phyloP scores from a whole-genome alignment of 495 filamentous ascomycete genomes.

The Talaromyces trachyspermus region DNA sequence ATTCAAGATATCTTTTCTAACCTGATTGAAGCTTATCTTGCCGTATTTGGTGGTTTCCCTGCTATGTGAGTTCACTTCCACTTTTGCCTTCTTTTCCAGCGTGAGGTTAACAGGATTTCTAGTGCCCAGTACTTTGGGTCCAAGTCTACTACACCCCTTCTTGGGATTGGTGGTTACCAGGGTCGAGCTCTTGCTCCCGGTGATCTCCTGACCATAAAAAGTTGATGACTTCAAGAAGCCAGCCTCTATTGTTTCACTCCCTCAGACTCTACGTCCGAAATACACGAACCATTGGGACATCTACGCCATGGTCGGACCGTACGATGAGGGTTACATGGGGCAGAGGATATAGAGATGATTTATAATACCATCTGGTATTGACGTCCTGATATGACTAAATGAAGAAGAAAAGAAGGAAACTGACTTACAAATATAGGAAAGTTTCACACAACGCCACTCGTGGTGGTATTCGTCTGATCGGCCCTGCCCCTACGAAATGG shows the following conservation, averaged over 20 bases:
- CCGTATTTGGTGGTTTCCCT: constrained; percentile 49
- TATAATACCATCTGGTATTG: constrained; percentile 43
- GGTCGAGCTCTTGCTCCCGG: constrained; percentile 46
- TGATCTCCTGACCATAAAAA: constrained; percentile 39
- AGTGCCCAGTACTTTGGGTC: constrained; percentile 51
- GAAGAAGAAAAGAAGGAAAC: neutral
- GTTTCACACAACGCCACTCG: constrained; percentile 52
- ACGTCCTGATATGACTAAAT: neutral
- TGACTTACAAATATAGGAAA: constrained; percentile 12
- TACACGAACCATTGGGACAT: constrained; percentile 42
- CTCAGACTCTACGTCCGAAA: constrained; percentile 31
- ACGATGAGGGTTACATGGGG: constrained; percentile 46
- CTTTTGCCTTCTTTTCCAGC: neutral
- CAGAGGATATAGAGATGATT: constrained; percentile 47
- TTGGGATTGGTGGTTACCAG: constrained; percentile 52
- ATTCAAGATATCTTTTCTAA: neutral
- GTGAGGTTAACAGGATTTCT: constrained; percentile 1
- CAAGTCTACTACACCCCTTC: constrained; percentile 48
- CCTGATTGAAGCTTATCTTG: constrained; percentile 39
- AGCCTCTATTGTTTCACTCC: constrained; percentile 17
- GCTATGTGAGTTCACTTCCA: constrained; percentile 3
- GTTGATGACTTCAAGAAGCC: constrained; percentile 1
- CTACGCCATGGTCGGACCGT: constrained; percentile 49
- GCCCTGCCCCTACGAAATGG: constrained; percentile 45
- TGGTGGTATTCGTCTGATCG: constrained; percentile 49